Evolutionary conservation across 768 basidiomycete genomes (phyloP), one percentile per base, ranked within the genome.

Genomic region (Pholiota conissans): DNA sequence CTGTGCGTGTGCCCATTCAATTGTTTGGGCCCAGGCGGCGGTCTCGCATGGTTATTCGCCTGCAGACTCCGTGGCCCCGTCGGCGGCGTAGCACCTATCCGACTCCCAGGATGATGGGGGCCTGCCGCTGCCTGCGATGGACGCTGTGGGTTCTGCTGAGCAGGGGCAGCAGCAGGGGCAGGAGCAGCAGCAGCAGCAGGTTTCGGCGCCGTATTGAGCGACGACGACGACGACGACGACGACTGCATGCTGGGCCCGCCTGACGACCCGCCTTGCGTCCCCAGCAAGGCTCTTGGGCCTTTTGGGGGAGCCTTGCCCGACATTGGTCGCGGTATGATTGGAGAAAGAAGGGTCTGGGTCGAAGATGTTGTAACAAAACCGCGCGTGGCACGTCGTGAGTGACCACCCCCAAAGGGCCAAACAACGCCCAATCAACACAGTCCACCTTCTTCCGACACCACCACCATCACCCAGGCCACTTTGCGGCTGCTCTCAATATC

Each of bases 281-380:
- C 82, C 60, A 84, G 66, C 58, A 91, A 76, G 45, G 89, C 89
- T 59, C 89, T 76, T 46, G 89, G 89, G 55, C 89, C 89, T 63
- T 78, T 81, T 62, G 89, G 89, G 64, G 89, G 89, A 51, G 83
- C 85, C 76, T 87, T 90, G 68, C 89, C 87, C 72, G 89, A 89
- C 89, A 91, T 89, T 56, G 49, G 58, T 32, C 59, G 58, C 58
- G 49, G 42, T 62, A 64, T 53, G 51, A 45, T 40, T n/a, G n/a
- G n/a, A n/a, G n/a, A n/a, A n/a, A n/a, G 30, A 6, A 32, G 30
- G 13, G 30, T 32, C 13, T 32, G 30, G 58, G 47, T n/a, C n/a
- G 46, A 57, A 60, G 54, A 62, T 50, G 49, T n/a, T 47, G 49
- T 52, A 55, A 58, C 54, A 63, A 52, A 63, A 64, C 52, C 63